These are phyloP conservation scores for Fusarium sp. DNA, from an alignment of 2,329 filamentous ascomycete genomes.

Conservation along the genomic window DNA sequence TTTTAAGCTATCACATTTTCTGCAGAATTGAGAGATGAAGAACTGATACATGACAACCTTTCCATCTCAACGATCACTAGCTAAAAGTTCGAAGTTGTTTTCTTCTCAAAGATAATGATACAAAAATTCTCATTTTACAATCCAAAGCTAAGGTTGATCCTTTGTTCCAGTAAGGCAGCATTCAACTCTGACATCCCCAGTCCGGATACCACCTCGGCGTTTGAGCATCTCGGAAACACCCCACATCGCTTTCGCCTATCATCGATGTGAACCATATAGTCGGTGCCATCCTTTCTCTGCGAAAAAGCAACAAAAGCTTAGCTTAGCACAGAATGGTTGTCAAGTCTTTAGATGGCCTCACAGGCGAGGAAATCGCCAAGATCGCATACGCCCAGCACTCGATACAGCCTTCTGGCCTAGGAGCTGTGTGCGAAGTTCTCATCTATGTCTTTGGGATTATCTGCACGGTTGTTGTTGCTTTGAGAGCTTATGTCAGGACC, in stretches of 20 bases:
- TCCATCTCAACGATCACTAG: too few species aligned
- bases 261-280: neutral
- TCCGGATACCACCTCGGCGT: neutral
- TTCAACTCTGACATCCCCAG: too few species aligned
- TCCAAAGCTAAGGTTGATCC: too few species aligned
- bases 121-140: too few species aligned
- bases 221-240: neutral
- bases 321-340: neutral
- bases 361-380: neutral
- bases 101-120: too few species aligned
- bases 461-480: accelerated
- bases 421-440: neutral
- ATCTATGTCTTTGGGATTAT: neutral
- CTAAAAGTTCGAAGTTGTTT: too few species aligned
- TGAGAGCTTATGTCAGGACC: slow-evolving; percentile 8
- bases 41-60: too few species aligned
- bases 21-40: too few species aligned
- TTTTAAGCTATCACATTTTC: too few species aligned
- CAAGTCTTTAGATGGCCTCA: neutral
- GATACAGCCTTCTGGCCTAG: neutral
- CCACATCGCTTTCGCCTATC: neutral
- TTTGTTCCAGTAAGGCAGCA: too few species aligned
- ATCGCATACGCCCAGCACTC: neutral
- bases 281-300: too few species aligned
- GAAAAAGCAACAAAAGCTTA: too few species aligned